Evolutionary conservation across 768 basidiomycete species (phyloP).

Genomic region (Trametes sanguinea): DNA sequence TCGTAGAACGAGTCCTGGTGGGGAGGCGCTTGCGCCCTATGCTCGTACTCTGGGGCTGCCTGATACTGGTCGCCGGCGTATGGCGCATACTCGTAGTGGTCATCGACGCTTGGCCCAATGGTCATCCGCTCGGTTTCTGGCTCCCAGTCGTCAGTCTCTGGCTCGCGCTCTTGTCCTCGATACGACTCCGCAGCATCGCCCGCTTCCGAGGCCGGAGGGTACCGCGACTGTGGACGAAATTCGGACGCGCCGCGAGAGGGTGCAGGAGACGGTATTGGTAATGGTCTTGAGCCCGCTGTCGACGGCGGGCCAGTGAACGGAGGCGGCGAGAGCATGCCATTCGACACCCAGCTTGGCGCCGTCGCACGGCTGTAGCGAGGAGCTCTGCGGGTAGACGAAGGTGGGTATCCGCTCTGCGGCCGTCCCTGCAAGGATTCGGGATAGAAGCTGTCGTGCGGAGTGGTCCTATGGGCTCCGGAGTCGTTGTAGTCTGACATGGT

Average conservation of each 20-base stretch:
- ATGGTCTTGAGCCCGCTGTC: slow-evolving; percentile 11
- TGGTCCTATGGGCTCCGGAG: slow-evolving; percentile 11
- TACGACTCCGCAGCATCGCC: slow-evolving; percentile 4
- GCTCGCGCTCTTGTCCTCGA: not conserved
- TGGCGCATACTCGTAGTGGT: not conserved
- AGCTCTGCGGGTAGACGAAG: slow-evolving; percentile 4
- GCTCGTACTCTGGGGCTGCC: not conserved
- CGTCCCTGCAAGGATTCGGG: slow-evolving; percentile 14
- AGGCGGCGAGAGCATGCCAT: slow-evolving; percentile 18
- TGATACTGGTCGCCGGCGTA: not conserved
- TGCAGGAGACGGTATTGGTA: slow-evolving; percentile 13
- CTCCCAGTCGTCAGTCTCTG: slow-evolving; percentile 16
- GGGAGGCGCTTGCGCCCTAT: not conserved
- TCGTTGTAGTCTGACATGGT: slow-evolving; percentile 20
- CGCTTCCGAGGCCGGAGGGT: slow-evolving; percentile 10
- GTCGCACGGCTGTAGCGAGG: slow-evolving; percentile 19
- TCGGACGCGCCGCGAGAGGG: slow-evolving; percentile 15
- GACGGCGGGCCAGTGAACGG: slow-evolving; percentile 2
- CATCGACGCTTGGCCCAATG: slow-evolving; percentile 14
- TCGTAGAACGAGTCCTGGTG: slow-evolving; percentile 6
- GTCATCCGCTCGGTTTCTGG: slow-evolving; percentile 22
- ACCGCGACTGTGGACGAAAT: slow-evolving; percentile 1
- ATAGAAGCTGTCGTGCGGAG: slow-evolving; percentile 14
- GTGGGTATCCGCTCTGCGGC: slow-evolving; percentile 4
- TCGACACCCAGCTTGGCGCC: slow-evolving; percentile 20